A percentile compares a stretch with the other conserved stretches of the same genome.
Conservation (phyloP, 2,329 filamentous ascomycete genomes). For the Elsinoe australis region DNA sequence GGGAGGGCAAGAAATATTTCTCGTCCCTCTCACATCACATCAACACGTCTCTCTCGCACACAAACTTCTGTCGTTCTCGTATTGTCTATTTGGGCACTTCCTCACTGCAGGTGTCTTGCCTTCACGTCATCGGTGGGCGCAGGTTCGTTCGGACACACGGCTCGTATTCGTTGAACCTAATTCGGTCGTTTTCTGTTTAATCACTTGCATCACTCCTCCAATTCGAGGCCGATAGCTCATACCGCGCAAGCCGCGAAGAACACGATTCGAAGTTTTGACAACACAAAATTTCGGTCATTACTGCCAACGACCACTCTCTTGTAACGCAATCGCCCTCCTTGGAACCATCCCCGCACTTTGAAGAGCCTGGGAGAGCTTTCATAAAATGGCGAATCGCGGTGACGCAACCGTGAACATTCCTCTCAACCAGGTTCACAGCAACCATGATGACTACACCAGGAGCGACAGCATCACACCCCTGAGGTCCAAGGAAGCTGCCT, state of each 20-base stretch:
- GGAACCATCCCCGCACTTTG: no score
- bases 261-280: neutral
- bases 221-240: neutral
- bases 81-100: no score
- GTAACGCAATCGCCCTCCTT: no score
- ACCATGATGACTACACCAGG: slow-evolving; percentile 31
- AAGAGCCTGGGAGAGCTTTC: no score
- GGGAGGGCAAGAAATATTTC: no score
- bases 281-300: neutral
- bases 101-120: slow-evolving; percentile 13
- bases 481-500: slow-evolving; percentile 17
- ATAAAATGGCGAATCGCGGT: slow-evolving; percentile 34
- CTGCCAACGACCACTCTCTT: slow-evolving; percentile 5
- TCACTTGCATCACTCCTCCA: neutral
- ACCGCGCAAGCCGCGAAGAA: slow-evolving; percentile 3
- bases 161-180: slow-evolving; percentile 16
- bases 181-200: slow-evolving; percentile 13
- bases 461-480: slow-evolving; percentile 31
- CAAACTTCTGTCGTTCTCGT: no score
- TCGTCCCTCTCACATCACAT: no score
- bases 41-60: no score
- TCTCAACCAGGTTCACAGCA: slow-evolving; percentile 46
- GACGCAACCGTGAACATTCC: slow-evolving; percentile 56
- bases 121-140: slow-evolving; percentile 9
- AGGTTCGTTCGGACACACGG: no score